Evolutionary conservation across 176 grass and related monocot genomes (phyloP), one percentile per base, ranked within the genome.

Genomic region (Neostapfia colusana): DNA sequence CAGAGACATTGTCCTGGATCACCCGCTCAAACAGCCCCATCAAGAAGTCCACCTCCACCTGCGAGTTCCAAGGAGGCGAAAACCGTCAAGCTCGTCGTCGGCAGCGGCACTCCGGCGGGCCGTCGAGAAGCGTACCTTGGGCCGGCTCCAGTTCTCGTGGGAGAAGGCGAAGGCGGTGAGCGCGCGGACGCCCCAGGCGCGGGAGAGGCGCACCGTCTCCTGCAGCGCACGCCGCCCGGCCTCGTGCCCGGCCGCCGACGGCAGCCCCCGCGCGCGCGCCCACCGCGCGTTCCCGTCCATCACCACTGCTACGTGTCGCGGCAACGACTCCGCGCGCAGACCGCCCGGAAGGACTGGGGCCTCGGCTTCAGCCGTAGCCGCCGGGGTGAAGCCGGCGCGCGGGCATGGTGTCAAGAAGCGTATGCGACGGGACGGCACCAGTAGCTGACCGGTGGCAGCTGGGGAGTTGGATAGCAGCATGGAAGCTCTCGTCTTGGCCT

Each of bases 161-260:
- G 92, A 95, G 86, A 95, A 95, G 73, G 92, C 92, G 73, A 89
- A 91, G 63, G 85, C 83, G 42, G 92, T 91, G 83, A 95, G 83
- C 24, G 70, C 77, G 42, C 78, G 80, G 58, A 95, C 63, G 49
- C 92, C 89, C 83, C 85, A 91, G 37, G 64, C 65, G 63, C 73
- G 50, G 40, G 92, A 90, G 57, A 86, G 77, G 34, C 79, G 77
- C 67, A 91, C 63, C 48, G 20, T 76, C 67, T 89, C 86, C 81
- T 79, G 70, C 71, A 95, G 80, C 39, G 81, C 62, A 72, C 80
- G 83, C 43, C 89, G 84, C 35, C 92, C 92, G 23, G 82, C 89
- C 73, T 83, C 77, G 77, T 95, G 89, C 67, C 92, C 89, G 24
- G 76, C 69, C 73, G 86, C 75, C 18, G 78, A 13, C 37, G 86